Evolutionary conservation across 345 rosid genomes (phyloP).

Genomic region (Ricinus communis): DNA sequence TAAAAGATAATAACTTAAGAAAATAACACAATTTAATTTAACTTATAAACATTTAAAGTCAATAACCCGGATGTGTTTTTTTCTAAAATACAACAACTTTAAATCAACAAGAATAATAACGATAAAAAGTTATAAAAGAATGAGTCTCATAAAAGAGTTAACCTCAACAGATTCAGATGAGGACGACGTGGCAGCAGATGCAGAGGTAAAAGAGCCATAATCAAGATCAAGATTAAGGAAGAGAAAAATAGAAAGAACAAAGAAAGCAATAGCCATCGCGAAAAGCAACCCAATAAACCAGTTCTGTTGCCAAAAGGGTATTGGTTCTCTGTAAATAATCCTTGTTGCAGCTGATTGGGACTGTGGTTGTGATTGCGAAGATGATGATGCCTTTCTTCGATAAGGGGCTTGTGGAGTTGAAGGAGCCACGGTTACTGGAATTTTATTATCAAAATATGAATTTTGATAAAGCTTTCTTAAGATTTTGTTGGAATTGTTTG

Average conservation of each 20-base stretch:
- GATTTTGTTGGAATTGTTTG: not conserved
- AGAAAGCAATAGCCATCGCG: conserved; percentile 9
- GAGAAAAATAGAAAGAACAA: conserved; percentile 11
- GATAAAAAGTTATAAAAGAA: not conserved
- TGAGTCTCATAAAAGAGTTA: not conserved
- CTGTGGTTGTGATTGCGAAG: not conserved
- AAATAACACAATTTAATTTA: too few relatives aligned
- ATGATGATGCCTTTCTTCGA: conserved; percentile 3
- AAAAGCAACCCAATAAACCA: conserved; percentile 15
- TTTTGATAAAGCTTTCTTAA: not conserved
- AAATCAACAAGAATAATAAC: not conserved
- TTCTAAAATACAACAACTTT: too few relatives aligned
- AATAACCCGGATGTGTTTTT: too few relatives aligned
- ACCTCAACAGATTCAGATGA: conserved; percentile 74
- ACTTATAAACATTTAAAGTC: too few relatives aligned
- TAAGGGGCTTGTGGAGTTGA: conserved; percentile 8
- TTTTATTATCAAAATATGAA: not conserved
- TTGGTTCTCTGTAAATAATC: conserved; percentile 10
- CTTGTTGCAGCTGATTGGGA: conserved; percentile 6
- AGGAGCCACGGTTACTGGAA: conserved; percentile 10
- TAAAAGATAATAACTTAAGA: not conserved
- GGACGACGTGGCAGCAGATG: conserved; percentile 42
- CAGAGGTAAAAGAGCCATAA: conserved; percentile 4
- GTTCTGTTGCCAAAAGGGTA: conserved; percentile 15
- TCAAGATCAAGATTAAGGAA: conserved; percentile 14